These are phyloP conservation scores for Aspergillus sclerotioniger DNA, from an alignment of 495 filamentous ascomycete genomes.

Conservation along the genomic window DNA sequence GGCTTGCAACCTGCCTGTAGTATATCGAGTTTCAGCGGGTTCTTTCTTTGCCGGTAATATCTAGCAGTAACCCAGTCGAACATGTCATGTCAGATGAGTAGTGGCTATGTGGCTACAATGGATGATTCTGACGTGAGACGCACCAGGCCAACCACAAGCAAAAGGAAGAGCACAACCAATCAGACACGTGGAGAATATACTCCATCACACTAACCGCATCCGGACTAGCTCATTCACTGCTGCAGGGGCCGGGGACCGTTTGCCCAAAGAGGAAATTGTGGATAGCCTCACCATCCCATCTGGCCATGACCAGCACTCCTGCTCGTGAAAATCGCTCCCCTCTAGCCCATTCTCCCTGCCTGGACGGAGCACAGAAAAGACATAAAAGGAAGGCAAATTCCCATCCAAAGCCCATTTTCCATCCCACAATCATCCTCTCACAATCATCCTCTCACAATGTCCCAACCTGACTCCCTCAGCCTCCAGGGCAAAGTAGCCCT, in stretches of 20 bases:
- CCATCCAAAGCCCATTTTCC: background rate
- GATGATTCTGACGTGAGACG: too few species aligned
- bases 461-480: background rate
- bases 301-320: background rate
- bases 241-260: background rate
- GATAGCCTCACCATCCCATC: background rate
- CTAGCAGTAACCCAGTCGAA: too few species aligned
- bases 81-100: too few species aligned
- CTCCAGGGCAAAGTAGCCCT: conserved; percentile 2
- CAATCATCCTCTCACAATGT: background rate
- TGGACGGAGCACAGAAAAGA: background rate
- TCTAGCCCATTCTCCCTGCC: background rate
- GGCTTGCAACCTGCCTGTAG: too few species aligned
- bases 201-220: background rate
- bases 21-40: too few species aligned
- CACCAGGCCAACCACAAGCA: too few species aligned
- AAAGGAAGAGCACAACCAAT: too few species aligned
- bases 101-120: too few species aligned
- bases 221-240: background rate
- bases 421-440: background rate
- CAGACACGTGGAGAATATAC: background rate
- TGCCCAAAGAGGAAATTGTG: background rate
- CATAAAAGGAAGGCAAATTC: background rate
- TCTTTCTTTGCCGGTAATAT: too few species aligned
- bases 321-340: background rate